Evolutionary conservation across 1,284 basidiomycete species (phyloP).

Genomic region (Rhodofomes roseus): DNA sequence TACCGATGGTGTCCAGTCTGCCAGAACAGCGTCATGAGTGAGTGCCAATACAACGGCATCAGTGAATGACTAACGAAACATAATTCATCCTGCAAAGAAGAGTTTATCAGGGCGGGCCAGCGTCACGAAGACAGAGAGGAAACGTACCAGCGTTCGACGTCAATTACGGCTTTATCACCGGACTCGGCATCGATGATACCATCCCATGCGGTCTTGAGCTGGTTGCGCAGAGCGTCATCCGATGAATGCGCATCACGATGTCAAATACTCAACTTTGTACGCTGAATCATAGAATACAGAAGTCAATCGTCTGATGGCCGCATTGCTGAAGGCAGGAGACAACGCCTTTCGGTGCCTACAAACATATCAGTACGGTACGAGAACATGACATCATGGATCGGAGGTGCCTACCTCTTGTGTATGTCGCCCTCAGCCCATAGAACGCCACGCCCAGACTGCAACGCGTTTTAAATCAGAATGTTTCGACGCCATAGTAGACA

Average conservation of each 20-base stretch:
- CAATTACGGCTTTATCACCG: conserved; percentile 36
- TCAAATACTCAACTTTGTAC: conserved; percentile 39
- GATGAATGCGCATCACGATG: too few relatives aligned
- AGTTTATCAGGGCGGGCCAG: conserved; percentile 3
- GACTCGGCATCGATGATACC: conserved; percentile 33
- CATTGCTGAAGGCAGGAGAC: conserved; percentile 39
- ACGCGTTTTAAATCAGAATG: conserved; percentile 26
- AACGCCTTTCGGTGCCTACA: conserved; percentile 39
- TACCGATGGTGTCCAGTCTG: conserved; percentile 57
- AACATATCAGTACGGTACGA: background rate
- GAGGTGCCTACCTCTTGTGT: conserved; percentile 32
- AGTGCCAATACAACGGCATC: background rate
- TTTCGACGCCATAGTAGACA: conserved; percentile 16
- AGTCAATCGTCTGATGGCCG: conserved; percentile 34
- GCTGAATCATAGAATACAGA: conserved; percentile 41
- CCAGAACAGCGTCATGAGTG: background rate
- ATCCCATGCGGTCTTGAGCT: conserved; percentile 54
- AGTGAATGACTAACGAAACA: conserved; percentile 39
- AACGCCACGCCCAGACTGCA: conserved; percentile 36
- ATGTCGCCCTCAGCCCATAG: conserved; percentile 50
- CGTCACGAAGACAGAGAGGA: background rate
- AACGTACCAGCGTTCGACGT: conserved; percentile 41
- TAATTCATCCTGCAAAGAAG: conserved; percentile 40
- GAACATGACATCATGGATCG: background rate
- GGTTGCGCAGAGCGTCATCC: background rate